Conservation (phyloP, 257 asterid species). For the Dorcoceras hygrometricum region DNA sequence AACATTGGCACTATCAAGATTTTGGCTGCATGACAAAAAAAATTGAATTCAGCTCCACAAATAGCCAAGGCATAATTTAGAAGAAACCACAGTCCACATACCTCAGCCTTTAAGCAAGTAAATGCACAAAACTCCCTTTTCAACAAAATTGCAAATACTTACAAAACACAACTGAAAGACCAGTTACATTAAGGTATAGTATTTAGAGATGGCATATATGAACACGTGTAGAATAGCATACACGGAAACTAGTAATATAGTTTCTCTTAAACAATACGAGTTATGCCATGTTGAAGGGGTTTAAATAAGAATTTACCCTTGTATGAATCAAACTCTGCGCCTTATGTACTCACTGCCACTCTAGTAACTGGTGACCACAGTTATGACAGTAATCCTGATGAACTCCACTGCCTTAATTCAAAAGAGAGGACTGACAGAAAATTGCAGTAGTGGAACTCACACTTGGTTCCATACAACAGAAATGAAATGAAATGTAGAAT, state of each 20-base stretch:
- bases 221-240: neutral
- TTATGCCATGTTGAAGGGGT: slow-evolving; percentile 7
- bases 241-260: neutral
- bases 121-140: neutral
- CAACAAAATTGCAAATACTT: too few relatives aligned
- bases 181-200: neutral
- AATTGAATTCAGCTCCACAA: neutral
- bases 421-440: neutral
- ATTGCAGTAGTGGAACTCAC: neutral
- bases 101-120: neutral
- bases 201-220: neutral
- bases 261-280: neutral
- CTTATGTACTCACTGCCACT: neutral
- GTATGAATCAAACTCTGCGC: neutral
- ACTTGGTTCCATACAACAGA: neutral
- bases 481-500: neutral
- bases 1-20: slow-evolving; percentile 42
- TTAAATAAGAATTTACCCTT: too few relatives aligned
- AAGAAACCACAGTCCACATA: neutral
- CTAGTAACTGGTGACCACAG: neutral
- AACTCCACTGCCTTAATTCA: slow-evolving; percentile 4
- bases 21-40: slow-evolving; percentile 39
- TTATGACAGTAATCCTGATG: slow-evolving; percentile 2
- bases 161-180: neutral
- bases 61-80: neutral